phyloP scores from a whole-genome alignment of 305 asterid genomes.

The Rubia balearica region DNA sequence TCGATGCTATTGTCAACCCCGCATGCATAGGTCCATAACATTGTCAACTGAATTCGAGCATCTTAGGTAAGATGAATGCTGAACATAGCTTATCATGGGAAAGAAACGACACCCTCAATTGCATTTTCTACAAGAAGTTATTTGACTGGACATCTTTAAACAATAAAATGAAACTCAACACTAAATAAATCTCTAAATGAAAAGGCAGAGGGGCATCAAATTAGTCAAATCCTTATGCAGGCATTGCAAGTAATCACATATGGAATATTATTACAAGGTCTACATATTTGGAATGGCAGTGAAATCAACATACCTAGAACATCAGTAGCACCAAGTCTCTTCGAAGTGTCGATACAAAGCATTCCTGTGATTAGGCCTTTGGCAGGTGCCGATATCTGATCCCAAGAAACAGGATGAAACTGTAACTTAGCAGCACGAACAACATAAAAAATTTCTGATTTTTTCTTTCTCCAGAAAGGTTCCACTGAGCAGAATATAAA shows the following conservation, averaged over 20 bases:
- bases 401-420: slow-evolving; percentile 44
- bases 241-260: background rate
- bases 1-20: too few relatives aligned
- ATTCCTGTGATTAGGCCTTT: slow-evolving; percentile 45
- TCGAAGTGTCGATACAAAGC: slow-evolving; percentile 42
- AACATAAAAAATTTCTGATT: slow-evolving; percentile 51
- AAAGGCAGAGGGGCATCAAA: too few relatives aligned
- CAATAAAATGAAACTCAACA: background rate
- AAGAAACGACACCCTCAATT: background rate
- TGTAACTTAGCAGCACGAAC: slow-evolving; percentile 45
- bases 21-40: too few relatives aligned
- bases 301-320: slow-evolving; percentile 38
- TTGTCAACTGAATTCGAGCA: too few relatives aligned
- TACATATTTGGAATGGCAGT: background rate
- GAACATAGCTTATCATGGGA: background rate
- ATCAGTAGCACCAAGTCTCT: slow-evolving; percentile 42
- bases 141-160: background rate
- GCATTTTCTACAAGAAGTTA: background rate
- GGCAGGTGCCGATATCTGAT: slow-evolving; percentile 39
- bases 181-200: background rate
- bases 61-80: background rate
- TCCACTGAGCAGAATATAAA: slow-evolving; percentile 56
- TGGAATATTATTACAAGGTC: background rate
- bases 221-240: background rate
- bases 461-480: slow-evolving; percentile 65